Evolutionary conservation across 2,329 filamentous ascomycete species (phyloP).

Genomic region (Talaromyces albobiverticillius): DNA sequence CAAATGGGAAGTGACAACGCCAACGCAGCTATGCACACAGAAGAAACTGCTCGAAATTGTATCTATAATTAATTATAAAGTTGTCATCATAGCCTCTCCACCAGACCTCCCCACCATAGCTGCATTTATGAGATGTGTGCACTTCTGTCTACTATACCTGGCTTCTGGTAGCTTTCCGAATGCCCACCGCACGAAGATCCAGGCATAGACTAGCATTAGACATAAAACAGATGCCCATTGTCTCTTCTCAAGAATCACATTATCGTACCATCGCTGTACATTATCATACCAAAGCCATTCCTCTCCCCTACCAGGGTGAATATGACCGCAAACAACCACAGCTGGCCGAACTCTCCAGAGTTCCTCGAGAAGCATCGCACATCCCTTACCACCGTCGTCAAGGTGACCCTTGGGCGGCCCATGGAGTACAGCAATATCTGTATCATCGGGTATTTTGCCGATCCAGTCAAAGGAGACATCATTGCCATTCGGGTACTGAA

Average conservation of each 20-base stretch:
- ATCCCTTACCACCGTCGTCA: constrained; percentile 3
- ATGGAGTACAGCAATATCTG: constrained; percentile 24
- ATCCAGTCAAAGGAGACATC: constrained; percentile 22
- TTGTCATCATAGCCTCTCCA: constrained; percentile 2
- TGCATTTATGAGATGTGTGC: constrained; percentile 1
- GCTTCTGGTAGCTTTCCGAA: background rate
- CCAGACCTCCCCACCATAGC: background rate
- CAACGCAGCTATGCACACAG: no score
- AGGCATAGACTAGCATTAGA: background rate
- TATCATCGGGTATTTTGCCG: constrained; percentile 18
- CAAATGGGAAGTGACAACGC: no score
- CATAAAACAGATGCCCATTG: background rate
- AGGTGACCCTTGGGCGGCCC: constrained; percentile 17
- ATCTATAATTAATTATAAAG: no score
- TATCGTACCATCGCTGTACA: background rate
- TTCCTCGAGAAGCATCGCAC: background rate
- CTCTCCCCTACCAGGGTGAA: constrained; percentile 1
- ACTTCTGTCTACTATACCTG: background rate
- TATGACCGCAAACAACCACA: constrained; percentile 1
- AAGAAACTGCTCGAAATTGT: no score
- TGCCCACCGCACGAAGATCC: background rate
- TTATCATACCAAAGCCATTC: constrained; percentile 4
- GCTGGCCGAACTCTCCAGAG: background rate
- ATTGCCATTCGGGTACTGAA: constrained; percentile 20
- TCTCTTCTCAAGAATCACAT: background rate